Percentiles rank a stretch among this genome's conserved stretches.
These are phyloP conservation scores for Ministeria vibrans DNA, from an alignment of 78 protist species.

Conservation along the genomic window DNA sequence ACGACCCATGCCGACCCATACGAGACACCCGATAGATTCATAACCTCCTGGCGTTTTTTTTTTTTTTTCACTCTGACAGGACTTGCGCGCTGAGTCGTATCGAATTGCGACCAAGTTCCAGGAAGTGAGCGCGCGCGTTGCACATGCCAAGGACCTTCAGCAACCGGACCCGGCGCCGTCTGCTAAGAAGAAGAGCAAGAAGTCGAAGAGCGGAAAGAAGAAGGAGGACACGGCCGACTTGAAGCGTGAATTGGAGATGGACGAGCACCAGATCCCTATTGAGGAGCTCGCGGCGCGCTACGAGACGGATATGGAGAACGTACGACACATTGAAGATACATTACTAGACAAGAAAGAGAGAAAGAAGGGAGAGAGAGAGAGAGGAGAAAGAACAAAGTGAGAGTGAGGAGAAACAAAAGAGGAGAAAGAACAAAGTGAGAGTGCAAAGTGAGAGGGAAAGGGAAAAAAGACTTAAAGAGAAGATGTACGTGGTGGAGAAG, in stretches of 20 bases:
- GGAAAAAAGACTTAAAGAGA: background rate
- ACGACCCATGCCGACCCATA: no score
- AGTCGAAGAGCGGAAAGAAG: slow-evolving; percentile 22
- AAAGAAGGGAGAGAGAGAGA: background rate
- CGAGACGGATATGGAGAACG: background rate
- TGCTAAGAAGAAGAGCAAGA: no score
- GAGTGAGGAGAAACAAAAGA: background rate
- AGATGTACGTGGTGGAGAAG: background rate
- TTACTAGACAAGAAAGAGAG: background rate
- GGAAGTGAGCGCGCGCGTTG: no score
- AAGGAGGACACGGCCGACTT: background rate
- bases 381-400: background rate
- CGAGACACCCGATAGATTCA: no score
- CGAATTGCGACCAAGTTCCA: no score
- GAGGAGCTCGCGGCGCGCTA: slow-evolving; percentile 13
- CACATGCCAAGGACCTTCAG: no score
- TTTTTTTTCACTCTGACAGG: no score
- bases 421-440: background rate
- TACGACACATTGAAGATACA: background rate
- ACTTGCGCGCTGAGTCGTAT: no score
- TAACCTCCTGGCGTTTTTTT: no score
- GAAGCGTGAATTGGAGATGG: slow-evolving; percentile 18
- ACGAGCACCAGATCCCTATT: slow-evolving; percentile 13
- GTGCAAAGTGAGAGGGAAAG: background rate
- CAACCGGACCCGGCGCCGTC: no score